Percentiles rank a stretch among this genome's conserved stretches.
Conservation (phyloP, 495 filamentous ascomycete genomes). For the Hypoxylon crocopeplum region DNA sequence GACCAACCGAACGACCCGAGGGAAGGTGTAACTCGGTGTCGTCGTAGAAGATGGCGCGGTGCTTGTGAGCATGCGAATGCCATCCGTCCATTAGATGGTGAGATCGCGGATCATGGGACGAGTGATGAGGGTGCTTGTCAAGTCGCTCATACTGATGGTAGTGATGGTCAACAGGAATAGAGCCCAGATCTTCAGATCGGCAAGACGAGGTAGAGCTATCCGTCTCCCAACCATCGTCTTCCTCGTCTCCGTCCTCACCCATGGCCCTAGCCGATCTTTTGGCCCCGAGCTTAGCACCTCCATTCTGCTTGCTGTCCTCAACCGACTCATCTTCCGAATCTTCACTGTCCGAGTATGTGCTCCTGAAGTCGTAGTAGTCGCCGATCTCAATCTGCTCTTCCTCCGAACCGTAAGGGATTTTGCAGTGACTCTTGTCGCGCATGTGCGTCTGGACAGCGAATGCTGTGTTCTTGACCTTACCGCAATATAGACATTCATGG, state of each 20-base stretch:
- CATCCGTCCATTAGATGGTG: constrained; percentile 75
- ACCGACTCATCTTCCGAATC: constrained; percentile 65
- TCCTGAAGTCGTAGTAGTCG: constrained; percentile 97
- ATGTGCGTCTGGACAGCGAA: constrained; percentile 90
- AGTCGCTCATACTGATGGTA: constrained; percentile 66
- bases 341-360: constrained; percentile 85
- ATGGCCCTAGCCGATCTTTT: constrained; percentile 56
- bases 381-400: constrained; percentile 93
- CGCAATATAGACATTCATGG: constrained; percentile 79
- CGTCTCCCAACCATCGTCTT: constrained; percentile 88
- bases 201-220: constrained; percentile 85
- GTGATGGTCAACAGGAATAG: constrained; percentile 72
- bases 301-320: constrained; percentile 55
- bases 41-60: constrained; percentile 79
- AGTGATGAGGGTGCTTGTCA: constrained; percentile 69
- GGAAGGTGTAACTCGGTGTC: constrained; percentile 96
- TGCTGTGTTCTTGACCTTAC: constrained; percentile 73
- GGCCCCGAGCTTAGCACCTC: constrained; percentile 65
- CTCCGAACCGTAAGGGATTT: constrained; percentile 89
- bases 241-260: constrained; percentile 57
- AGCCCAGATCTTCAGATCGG: constrained; percentile 75
- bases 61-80: constrained; percentile 73
- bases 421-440: constrained; percentile 95
- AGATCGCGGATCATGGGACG: constrained; percentile 65
- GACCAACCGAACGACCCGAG: constrained; percentile 86